These are phyloP conservation scores for Trametes versicolor DNA, from an alignment of 1,284 basidiomycete genomes.

Conservation along the genomic window DNA sequence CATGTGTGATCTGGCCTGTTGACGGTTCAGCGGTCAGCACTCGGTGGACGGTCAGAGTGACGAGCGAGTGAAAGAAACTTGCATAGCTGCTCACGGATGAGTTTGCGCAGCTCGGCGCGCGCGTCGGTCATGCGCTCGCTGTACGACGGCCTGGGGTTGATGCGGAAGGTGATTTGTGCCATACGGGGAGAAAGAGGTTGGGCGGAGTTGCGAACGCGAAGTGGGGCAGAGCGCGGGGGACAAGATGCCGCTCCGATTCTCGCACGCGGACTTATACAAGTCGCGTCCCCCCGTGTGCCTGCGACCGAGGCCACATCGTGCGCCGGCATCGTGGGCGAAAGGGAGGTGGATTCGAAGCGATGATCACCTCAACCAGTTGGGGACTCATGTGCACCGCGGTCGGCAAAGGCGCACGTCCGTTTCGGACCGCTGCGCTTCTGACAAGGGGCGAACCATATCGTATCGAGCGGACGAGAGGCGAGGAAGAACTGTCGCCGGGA, in stretches of 20 bases:
- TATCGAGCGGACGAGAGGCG: slow-evolving; percentile 19
- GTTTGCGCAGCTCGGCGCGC: slow-evolving; percentile 42
- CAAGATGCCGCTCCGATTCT: slow-evolving; percentile 29
- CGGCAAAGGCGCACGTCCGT: slow-evolving; percentile 27
- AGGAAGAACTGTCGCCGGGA: slow-evolving; percentile 28
- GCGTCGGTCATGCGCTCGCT: slow-evolving; percentile 48
- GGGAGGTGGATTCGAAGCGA: slow-evolving; percentile 34
- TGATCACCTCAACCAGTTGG: slow-evolving; percentile 26
- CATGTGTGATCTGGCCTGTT: slow-evolving; percentile 42
- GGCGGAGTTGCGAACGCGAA: slow-evolving; percentile 30
- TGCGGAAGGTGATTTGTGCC: slow-evolving; percentile 34
- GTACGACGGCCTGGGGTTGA: slow-evolving; percentile 43
- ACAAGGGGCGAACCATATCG: slow-evolving; percentile 23
- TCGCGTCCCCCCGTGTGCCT: slow-evolving; percentile 19
- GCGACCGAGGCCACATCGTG: slow-evolving; percentile 16
- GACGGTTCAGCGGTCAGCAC: slow-evolving; percentile 5
- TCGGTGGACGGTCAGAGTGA: background rate
- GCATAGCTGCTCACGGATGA: slow-evolving; percentile 43
- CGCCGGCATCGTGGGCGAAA: slow-evolving; percentile 30
- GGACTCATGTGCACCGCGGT: slow-evolving; percentile 25
- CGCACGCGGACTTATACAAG: slow-evolving; percentile 32
- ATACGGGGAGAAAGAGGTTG: slow-evolving; percentile 18
- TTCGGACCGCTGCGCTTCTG: slow-evolving; percentile 27
- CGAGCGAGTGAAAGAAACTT: slow-evolving; percentile 17
- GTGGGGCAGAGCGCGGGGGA: slow-evolving; percentile 24